Evolutionary conservation across 129 eudicot species (phyloP).

Genomic region (Saposhnikovia divaricata): DNA sequence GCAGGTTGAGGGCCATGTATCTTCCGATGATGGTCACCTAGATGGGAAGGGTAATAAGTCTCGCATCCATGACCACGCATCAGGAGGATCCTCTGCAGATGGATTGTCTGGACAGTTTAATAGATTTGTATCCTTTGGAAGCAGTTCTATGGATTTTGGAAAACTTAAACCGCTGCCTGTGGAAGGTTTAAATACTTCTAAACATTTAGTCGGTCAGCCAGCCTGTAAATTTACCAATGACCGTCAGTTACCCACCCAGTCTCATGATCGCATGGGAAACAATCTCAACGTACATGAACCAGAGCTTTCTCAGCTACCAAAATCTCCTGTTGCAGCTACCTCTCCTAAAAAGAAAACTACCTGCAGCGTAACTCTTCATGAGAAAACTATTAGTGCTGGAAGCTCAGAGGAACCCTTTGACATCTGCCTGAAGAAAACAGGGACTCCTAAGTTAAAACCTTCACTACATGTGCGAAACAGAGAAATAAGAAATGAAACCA

Average conservation of each 20-base stretch:
- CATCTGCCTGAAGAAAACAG: conserved; percentile 36
- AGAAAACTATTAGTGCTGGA: no score
- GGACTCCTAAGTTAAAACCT: conserved; percentile 33
- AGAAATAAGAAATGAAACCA: conserved; percentile 37
- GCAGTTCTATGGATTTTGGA: not conserved
- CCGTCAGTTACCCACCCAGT: no score
- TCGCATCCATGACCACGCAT: no score
- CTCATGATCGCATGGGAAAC: no score
- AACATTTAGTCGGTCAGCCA: not conserved
- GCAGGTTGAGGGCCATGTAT: not conserved
- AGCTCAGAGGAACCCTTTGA: conserved; percentile 25
- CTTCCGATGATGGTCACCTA: no score
- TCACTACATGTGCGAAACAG: conserved; percentile 32
- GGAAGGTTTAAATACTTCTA: no score
- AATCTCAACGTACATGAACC: no score
- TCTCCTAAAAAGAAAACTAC: not conserved
- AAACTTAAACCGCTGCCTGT: not conserved
- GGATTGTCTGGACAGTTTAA: no score
- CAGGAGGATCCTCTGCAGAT: not conserved
- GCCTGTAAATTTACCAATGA: no score
- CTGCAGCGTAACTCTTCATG: no score
- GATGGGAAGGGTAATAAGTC: not conserved
- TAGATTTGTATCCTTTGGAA: not conserved
- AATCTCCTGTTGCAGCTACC: not conserved
- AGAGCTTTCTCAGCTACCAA: not conserved